Evolutionary conservation across 148 eudicot genomes (phyloP).

Genomic region (Rhododendron vialii): DNA sequence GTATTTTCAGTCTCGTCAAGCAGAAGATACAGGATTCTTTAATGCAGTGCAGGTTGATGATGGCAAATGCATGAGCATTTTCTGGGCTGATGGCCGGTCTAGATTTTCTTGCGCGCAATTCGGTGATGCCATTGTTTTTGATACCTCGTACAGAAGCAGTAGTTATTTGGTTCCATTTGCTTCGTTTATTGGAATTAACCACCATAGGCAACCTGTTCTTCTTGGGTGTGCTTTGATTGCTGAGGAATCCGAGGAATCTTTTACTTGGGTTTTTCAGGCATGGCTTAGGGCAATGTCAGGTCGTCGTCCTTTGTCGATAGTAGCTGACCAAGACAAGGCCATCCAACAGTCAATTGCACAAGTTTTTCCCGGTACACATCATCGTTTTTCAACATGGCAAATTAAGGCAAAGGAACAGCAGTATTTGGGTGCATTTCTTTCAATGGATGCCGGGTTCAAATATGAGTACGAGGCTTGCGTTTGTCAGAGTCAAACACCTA

Average conservation of each 20-base stretch:
- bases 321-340: constrained; percentile 53
- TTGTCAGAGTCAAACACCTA: constrained; percentile 49
- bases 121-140: constrained; percentile 53
- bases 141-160: constrained; percentile 41
- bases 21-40: constrained; percentile 50
- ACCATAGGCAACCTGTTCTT: constrained; percentile 58
- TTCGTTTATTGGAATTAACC: constrained; percentile 53
- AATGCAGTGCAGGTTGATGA: constrained; percentile 43
- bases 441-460: constrained; percentile 42
- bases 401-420: constrained; percentile 40
- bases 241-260: constrained; percentile 51
- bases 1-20: constrained; percentile 50
- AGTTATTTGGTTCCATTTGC: constrained; percentile 43
- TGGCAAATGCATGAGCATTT: constrained; percentile 48
- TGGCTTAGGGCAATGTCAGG: constrained; percentile 57
- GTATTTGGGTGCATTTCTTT: constrained; percentile 37
- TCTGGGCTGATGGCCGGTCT: constrained; percentile 61
- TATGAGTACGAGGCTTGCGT: constrained; percentile 49
- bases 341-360: constrained; percentile 44
- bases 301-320: constrained; percentile 36
- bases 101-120: constrained; percentile 55
- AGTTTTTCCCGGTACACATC: constrained; percentile 52
- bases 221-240: constrained; percentile 58
- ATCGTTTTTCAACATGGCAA: constrained; percentile 50
- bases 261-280: constrained; percentile 54